Base-by-base conservation (phyloP, 805 yeast genomes). In the Lipomyces oligophaga region DNA sequence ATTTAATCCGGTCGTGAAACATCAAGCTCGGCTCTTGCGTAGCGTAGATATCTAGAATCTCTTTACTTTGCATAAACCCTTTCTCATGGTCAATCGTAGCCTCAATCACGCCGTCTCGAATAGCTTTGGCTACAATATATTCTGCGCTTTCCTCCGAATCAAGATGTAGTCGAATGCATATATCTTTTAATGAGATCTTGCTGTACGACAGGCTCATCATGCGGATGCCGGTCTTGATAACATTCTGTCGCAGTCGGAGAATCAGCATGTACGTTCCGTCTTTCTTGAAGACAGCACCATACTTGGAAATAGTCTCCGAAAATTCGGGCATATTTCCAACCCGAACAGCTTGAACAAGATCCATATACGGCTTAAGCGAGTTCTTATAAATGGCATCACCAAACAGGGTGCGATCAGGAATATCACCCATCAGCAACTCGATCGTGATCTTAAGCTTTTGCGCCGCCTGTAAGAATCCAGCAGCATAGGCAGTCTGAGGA, bases 71-170 rank as follows among this genome's bases (percentile, higher is more conserved):
- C 84, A 93, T 89, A 65, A 72, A 89, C 1, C 97, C 97, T 54
- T 78, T 74, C 63, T 85, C 86, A 68, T 89, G 96, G 64, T 93
- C 85, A 58, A 93, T 84, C 45, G 80, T 78, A 3, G 98, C 97
- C 62, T 93, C 97, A 63, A 93, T 86, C 42, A 93, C 97, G 50
- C 96, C 96, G 65, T 93, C 99, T 61, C 96, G 81, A 49, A 93
- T 90, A 21, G 97, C 93, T 71, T 93, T 90, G 31, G 96, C 86
- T 19, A 93, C 96, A 66, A 93, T 88, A 66, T 90, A 93, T 70
- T 93, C 99, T 1, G 96, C 95, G 59, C 90, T 82, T 62, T 93
- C 89, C 70, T 93, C 99, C 39, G 89, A 81, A 61, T 90, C 98
- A 53, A 93, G 76, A 58, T 85, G 88, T 63, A 93, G 77, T 63